Conservation (phyloP, 2,329 filamentous ascomycete genomes). For the Neonectria magnoliae region DNA sequence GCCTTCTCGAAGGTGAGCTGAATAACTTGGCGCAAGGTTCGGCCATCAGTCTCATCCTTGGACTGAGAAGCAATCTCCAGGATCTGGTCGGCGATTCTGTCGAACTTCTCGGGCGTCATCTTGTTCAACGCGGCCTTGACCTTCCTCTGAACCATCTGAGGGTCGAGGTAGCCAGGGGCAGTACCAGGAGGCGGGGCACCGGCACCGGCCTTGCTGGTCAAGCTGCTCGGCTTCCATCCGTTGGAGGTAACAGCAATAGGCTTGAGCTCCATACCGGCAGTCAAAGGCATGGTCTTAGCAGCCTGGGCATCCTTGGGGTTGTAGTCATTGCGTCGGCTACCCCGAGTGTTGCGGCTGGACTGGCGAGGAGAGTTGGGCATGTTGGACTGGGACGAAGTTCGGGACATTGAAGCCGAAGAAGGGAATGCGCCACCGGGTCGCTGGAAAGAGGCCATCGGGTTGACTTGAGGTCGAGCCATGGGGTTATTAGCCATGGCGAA, state of each 20-base stretch:
- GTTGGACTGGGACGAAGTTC: slow-evolving; percentile 68
- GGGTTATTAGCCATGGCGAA: slow-evolving; percentile 71
- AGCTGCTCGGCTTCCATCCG: slow-evolving; percentile 89
- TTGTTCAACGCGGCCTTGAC: slow-evolving; percentile 99
- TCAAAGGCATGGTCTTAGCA: slow-evolving; percentile 92
- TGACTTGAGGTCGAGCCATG: slow-evolving; percentile 59
- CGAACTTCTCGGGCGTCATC: slow-evolving; percentile 99
- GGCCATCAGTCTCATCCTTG: slow-evolving; percentile 93
- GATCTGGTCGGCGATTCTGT: slow-evolving; percentile 93
- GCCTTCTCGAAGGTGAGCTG: slow-evolving; percentile 99
- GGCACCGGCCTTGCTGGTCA: slow-evolving; percentile 55
- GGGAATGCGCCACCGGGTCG: slow-evolving; percentile 69
- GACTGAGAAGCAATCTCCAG: slow-evolving; percentile 92
- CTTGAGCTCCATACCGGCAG: slow-evolving; percentile 82
- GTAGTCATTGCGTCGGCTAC: slow-evolving; percentile 71
- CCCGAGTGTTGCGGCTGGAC: slow-evolving; percentile 66
- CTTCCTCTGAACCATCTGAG: slow-evolving; percentile 96
- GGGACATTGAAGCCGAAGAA: slow-evolving; percentile 69
- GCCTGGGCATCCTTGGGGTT: slow-evolving; percentile 71
- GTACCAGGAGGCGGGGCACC: slow-evolving; percentile 51
- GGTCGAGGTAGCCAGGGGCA: slow-evolving; percentile 74
- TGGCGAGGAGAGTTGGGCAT: slow-evolving; percentile 78
- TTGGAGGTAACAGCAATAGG: slow-evolving; percentile 75
- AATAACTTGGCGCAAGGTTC: slow-evolving; percentile 96
- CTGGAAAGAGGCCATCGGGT: slow-evolving; percentile 52